phyloP scores from a whole-genome alignment of 2,329 filamentous ascomycete genomes.

The Nigrograna mackinnonii region DNA sequence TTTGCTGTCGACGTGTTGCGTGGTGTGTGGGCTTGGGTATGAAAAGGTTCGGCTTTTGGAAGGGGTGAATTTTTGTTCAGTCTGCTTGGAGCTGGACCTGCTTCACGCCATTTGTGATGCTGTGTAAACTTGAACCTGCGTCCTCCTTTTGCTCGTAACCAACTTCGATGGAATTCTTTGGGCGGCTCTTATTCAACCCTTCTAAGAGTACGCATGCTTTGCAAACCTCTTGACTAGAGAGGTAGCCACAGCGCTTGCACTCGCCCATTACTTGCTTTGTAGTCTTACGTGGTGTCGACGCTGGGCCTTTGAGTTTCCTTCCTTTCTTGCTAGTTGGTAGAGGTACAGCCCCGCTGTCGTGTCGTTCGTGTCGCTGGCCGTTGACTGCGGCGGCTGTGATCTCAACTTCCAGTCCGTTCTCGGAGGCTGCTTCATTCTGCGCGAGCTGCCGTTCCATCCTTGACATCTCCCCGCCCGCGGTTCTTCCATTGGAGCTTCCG shows the following conservation, averaged over 20 bases:
- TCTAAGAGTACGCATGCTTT: conserved; percentile 92
- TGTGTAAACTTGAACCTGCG: conserved; percentile 11
- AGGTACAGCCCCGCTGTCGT: conserved; percentile 17
- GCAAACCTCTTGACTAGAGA: conserved; percentile 91
- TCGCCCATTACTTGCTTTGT: conserved; percentile 74
- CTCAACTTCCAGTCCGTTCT: conserved; percentile 66
- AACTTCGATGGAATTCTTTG: conserved; percentile 42
- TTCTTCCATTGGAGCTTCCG: conserved; percentile 69
- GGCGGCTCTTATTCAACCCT: conserved; percentile 76
- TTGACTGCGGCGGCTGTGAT: conserved; percentile 49
- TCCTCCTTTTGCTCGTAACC: conserved; percentile 19
- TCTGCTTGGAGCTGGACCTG: conserved; percentile 20
- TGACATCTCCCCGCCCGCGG: conserved; percentile 76
- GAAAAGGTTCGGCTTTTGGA: no score
- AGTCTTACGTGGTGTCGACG: conserved; percentile 31
- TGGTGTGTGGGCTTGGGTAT: no score
- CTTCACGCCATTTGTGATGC: conserved; percentile 25
- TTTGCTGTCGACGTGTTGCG: no score
- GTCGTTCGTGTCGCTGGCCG: conserved; percentile 44
- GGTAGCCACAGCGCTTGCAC: conserved; percentile 88
- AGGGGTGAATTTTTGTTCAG: conserved; percentile 11
- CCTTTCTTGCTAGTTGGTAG: conserved; percentile 17
- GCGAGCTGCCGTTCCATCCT: conserved; percentile 76
- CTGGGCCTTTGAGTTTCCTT: conserved; percentile 21
- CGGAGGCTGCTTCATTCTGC: conserved; percentile 63